These are phyloP conservation scores for Chalciporus sp. DNA, from an alignment of 1,284 basidiomycete genomes.

Conservation along the genomic window DNA sequence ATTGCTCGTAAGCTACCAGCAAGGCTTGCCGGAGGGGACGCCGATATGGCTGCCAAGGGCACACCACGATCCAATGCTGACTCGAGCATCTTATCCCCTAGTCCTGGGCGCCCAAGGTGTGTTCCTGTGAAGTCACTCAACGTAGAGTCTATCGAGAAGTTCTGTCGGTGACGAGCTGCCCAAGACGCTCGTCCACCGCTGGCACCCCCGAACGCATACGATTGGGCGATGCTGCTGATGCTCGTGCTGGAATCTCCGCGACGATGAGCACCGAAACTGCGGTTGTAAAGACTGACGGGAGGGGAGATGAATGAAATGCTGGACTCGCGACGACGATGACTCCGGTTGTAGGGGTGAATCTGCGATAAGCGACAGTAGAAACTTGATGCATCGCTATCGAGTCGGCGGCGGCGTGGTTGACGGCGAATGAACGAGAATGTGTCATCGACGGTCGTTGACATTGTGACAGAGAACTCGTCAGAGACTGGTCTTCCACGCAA, in stretches of 20 bases:
- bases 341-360: background rate
- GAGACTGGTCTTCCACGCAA: background rate
- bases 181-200: slow-evolving; percentile 59
- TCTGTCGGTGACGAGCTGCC: slow-evolving; percentile 57
- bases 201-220: slow-evolving; percentile 40
- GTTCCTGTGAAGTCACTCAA: slow-evolving; percentile 63
- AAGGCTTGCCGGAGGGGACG: slow-evolving; percentile 58
- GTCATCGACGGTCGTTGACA: slow-evolving; percentile 36
- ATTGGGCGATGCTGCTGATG: slow-evolving; percentile 53
- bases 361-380: background rate
- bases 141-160: slow-evolving; percentile 64
- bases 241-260: slow-evolving; percentile 55
- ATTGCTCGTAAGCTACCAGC: slow-evolving; percentile 24
- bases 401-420: slow-evolving; percentile 45
- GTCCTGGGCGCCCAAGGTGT: slow-evolving; percentile 67
- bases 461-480: background rate
- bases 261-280: slow-evolving; percentile 50
- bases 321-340: background rate
- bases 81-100: slow-evolving; percentile 90
- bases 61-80: slow-evolving; percentile 56
- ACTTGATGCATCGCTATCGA: background rate
- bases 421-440: slow-evolving; percentile 68
- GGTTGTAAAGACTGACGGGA: slow-evolving; percentile 69
- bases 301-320: slow-evolving; percentile 36
- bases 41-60: slow-evolving; percentile 67